These are phyloP conservation scores for Porphyra umbilicalis DNA, from an alignment of 31 red algal genomes.

Conservation along the genomic window DNA sequence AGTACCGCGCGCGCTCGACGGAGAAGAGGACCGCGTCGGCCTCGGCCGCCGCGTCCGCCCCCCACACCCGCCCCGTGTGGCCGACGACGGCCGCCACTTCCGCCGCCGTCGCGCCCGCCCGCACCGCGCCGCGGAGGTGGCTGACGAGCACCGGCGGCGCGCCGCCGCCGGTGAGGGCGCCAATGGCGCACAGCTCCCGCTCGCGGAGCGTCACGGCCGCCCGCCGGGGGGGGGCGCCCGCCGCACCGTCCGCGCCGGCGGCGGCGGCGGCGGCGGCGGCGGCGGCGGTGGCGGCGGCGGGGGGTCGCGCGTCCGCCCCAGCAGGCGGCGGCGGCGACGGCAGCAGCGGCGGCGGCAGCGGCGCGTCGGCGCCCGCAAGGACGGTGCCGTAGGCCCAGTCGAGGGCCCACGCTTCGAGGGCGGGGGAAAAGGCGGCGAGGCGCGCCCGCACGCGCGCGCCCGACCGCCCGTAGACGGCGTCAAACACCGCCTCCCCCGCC, in stretches of 20 bases:
- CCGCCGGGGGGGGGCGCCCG: neutral
- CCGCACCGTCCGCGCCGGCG: no score
- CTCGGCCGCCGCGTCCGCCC: constrained; percentile 11
- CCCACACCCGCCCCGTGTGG: constrained; percentile 28
- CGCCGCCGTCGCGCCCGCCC: constrained; percentile 30
- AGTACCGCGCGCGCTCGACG: constrained; percentile 36
- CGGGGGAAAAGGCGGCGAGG: constrained; percentile 46
- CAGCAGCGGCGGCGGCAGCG: no score
- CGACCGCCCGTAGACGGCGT: constrained; percentile 37
- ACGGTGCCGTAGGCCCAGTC: constrained; percentile 47
- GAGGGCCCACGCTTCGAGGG: constrained; percentile 53
- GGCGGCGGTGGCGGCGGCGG: neutral
- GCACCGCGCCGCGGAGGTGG: constrained; percentile 58
- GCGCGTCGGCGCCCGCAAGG: constrained; percentile 9
- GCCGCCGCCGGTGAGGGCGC: constrained; percentile 23
- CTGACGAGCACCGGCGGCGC: constrained; percentile 27
- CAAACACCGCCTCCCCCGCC: constrained; percentile 14
- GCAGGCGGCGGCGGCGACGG: neutral
- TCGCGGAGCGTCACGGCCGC: constrained; percentile 29
- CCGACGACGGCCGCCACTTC: constrained; percentile 35
- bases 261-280: neutral
- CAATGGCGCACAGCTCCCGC: constrained; percentile 58
- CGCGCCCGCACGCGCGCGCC: constrained; percentile 27
- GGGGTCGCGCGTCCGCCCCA: neutral
- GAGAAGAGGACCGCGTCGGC: constrained; percentile 39